Evolutionary conservation across 1,284 basidiomycete genomes (phyloP).

Genomic region (Puccinia horiana): DNA sequence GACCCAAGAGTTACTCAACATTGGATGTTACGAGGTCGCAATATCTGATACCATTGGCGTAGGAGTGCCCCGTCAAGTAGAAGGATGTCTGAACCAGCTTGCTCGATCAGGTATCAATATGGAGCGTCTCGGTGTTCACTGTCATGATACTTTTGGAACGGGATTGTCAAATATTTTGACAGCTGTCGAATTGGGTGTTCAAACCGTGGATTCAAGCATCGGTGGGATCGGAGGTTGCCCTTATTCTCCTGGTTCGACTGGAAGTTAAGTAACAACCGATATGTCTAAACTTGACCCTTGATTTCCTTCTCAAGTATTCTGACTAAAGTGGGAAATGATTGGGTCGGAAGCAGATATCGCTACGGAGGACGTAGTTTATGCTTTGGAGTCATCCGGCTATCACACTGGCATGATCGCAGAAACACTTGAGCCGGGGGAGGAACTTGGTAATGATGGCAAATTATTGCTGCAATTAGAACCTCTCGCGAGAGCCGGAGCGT

Average conservation of each 20-base stretch:
- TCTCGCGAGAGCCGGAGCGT: constrained; percentile 74
- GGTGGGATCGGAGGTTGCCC: constrained; percentile 91
- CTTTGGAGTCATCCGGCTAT: constrained; percentile 72
- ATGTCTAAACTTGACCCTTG: neutral
- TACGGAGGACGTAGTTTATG: constrained; percentile 74
- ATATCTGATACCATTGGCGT: constrained; percentile 89
- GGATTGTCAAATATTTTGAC: constrained; percentile 64
- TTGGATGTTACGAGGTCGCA: constrained; percentile 93
- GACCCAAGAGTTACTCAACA: constrained; percentile 71
- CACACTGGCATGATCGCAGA: constrained; percentile 66
- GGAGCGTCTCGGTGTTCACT: constrained; percentile 72
- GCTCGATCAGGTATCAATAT: constrained; percentile 66
- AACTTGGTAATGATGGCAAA: constrained; percentile 52
- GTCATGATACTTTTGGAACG: constrained; percentile 88
- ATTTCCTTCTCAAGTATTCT: neutral
- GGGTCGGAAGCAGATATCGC: constrained; percentile 56
- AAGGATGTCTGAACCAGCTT: constrained; percentile 71
- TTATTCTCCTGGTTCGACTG: constrained; percentile 89
- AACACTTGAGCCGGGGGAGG: constrained; percentile 50
- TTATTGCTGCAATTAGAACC: constrained; percentile 61
- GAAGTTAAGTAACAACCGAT: constrained; percentile 74
- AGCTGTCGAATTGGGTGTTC: constrained; percentile 61
- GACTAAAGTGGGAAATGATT: neutral
- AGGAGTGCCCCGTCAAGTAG: constrained; percentile 72
- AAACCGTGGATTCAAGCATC: constrained; percentile 66